Evolutionary conservation across 805 yeast genomes (phyloP).

Genomic region (Ogataea glucozyma): DNA sequence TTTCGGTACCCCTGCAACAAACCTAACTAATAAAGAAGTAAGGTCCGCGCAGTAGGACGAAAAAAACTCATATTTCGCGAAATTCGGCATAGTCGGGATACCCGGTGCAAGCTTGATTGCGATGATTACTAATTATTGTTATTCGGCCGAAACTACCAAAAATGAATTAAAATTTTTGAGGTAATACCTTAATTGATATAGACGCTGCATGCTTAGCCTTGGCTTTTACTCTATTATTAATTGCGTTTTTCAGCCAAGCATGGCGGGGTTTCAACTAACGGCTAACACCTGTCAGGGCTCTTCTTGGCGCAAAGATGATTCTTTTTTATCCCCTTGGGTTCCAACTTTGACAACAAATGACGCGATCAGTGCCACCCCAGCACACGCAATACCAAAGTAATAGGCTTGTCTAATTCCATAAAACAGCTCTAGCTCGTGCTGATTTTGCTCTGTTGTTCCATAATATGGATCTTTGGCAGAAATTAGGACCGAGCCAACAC

Average conservation of each 20-base stretch:
- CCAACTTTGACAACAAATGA: conserved; percentile 36
- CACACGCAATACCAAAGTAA: conserved; percentile 37
- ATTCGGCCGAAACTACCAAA: too few relatives aligned
- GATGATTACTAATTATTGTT: background rate
- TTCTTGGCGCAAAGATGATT: background rate
- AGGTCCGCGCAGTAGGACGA: too few relatives aligned
- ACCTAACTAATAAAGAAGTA: background rate
- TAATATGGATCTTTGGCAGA: conserved; percentile 29
- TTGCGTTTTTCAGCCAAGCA: background rate
- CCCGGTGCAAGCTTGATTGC: background rate
- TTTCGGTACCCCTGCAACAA: too few relatives aligned
- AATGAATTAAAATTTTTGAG: too few relatives aligned
- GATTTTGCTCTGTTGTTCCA: conserved; percentile 24
- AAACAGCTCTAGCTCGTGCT: conserved; percentile 23
- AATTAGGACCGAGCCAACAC: conserved; percentile 38
- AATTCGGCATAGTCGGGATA: background rate
- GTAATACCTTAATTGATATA: too few relatives aligned
- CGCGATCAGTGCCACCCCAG: conserved; percentile 29
- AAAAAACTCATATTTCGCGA: background rate
- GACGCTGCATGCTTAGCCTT: too few relatives aligned
- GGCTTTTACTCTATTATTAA: background rate
- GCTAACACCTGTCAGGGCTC: background rate
- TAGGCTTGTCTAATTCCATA: conserved; percentile 36
- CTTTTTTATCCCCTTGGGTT: conserved; percentile 20
- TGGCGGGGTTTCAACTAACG: background rate